phyloP scores from a whole-genome alignment of 306 rosid species.

The Ammopiptanthus mongolicus region DNA sequence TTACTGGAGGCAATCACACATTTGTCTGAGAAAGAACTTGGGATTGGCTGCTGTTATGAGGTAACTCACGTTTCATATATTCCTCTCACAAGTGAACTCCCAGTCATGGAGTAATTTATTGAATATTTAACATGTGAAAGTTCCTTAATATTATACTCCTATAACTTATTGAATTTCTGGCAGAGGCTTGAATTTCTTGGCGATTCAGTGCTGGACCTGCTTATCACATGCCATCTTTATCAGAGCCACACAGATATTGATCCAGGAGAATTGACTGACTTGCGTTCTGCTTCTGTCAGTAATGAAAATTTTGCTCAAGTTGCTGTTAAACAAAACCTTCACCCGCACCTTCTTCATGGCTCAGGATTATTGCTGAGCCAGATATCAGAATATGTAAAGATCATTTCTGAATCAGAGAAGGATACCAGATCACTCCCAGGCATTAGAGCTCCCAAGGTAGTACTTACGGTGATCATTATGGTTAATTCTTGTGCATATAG shows the following conservation, averaged over 20 bases:
- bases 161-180: slow-evolving; percentile 27
- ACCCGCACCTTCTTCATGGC: slow-evolving; percentile 69
- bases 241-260: slow-evolving; percentile 57
- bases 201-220: slow-evolving; percentile 85
- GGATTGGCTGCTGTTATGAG: slow-evolving; percentile 71
- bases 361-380: slow-evolving; percentile 61
- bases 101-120: neutral
- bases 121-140: slow-evolving; percentile 1
- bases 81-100: neutral
- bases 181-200: slow-evolving; percentile 98
- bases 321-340: slow-evolving; percentile 65
- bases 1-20: slow-evolving; percentile 82
- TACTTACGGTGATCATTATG: neutral
- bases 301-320: slow-evolving; percentile 85
- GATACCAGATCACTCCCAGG: slow-evolving; percentile 33
- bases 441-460: slow-evolving; percentile 77
- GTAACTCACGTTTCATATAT: slow-evolving; percentile 31
- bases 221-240: slow-evolving; percentile 80
- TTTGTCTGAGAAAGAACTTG: slow-evolving; percentile 52
- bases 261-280: slow-evolving; percentile 88
- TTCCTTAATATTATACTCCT: slow-evolving; percentile 1
- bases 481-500: neutral
- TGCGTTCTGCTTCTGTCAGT: slow-evolving; percentile 90
- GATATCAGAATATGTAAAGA: slow-evolving; percentile 63
- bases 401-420: slow-evolving; percentile 38